A percentile compares a stretch with the other conserved stretches of the same genome.
Evolutionary conservation across 1,139 yeast genomes (phyloP).

Genomic region (Yamadazyma buinensis): DNA sequence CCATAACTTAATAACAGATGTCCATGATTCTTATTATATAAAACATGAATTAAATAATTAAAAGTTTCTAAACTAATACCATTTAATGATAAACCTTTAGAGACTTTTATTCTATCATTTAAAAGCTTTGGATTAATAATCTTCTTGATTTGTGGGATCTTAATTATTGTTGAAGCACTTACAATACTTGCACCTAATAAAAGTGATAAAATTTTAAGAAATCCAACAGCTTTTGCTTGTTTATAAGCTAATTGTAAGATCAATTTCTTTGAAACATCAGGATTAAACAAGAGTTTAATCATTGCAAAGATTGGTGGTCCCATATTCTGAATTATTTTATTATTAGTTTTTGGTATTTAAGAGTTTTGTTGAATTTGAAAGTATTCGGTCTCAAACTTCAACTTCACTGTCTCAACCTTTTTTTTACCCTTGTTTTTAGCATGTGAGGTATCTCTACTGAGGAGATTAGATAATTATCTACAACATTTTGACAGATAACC

Average conservation of each 20-base stretch:
- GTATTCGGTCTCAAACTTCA: too few relatives aligned
- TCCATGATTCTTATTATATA: slow-evolving; percentile 34
- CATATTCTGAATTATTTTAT: slow-evolving; percentile 9
- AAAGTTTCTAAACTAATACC: slow-evolving; percentile 37
- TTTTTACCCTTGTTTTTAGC: too few relatives aligned
- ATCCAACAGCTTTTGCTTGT: slow-evolving; percentile 34
- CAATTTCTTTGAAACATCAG: slow-evolving; percentile 38
- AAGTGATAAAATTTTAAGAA: slow-evolving; percentile 32
- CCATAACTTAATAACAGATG: slow-evolving; percentile 42
- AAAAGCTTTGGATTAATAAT: slow-evolving; percentile 28
- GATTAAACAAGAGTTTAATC: slow-evolving; percentile 34
- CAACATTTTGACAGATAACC: too few relatives aligned
- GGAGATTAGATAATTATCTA: too few relatives aligned
- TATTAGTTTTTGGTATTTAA: neutral
- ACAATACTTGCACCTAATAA: slow-evolving; percentile 35
- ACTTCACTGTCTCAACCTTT: too few relatives aligned
- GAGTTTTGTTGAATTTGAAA: too few relatives aligned
- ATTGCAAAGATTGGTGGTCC: slow-evolving; percentile 24
- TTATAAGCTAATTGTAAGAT: slow-evolving; percentile 38
- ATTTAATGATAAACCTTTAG: slow-evolving; percentile 36
- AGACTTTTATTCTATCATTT: slow-evolving; percentile 27
- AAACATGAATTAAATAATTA: slow-evolving; percentile 38
- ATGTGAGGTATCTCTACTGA: too few relatives aligned
- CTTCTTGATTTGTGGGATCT: slow-evolving; percentile 42
- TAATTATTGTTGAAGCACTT: slow-evolving; percentile 38